These are phyloP conservation scores for Phytophthora crassamura DNA, from an alignment of 352 stramenopile genomes.

Conservation along the genomic window DNA sequence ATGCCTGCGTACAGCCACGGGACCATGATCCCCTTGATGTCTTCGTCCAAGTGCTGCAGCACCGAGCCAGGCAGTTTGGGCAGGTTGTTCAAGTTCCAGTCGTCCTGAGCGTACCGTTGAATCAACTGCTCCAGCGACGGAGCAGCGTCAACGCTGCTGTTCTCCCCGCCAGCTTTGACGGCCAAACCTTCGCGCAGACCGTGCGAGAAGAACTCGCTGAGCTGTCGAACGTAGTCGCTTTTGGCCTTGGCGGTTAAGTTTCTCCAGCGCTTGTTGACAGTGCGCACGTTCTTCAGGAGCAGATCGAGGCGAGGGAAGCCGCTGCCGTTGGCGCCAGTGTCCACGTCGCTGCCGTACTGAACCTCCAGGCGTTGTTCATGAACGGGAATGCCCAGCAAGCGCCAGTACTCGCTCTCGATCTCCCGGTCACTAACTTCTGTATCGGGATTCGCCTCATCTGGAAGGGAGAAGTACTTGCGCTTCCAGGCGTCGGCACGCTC, in stretches of 20 bases:
- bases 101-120: conserved; percentile 78
- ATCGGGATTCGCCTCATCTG: conserved; percentile 43
- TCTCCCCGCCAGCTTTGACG: conserved; percentile 24
- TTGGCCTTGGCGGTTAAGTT: conserved; percentile 46
- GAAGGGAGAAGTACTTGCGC: conserved; percentile 69
- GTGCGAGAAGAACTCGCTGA: conserved; percentile 65
- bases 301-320: conserved; percentile 84
- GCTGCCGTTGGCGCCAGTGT: conserved; percentile 85
- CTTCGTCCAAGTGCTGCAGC: conserved; percentile 95
- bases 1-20: conserved; percentile 99
- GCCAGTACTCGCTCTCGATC: conserved; percentile 92
- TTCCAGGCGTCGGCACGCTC: conserved; percentile 87
- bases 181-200: conserved; percentile 45
- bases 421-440: conserved; percentile 62
- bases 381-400: conserved; percentile 76
- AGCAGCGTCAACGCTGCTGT: conserved; percentile 18
- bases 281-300: conserved; percentile 59
- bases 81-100: conserved; percentile 99
- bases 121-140: conserved; percentile 60
- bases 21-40: conserved; percentile 99
- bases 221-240: conserved; percentile 38
- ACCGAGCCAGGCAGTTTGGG: conserved; percentile 94
- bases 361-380: conserved; percentile 87
- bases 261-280: conserved; percentile 58
- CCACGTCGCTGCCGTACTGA: conserved; percentile 93